phyloP scores from a whole-genome alignment of 2,329 filamentous ascomycete species.

The Lanzia echinophila region DNA sequence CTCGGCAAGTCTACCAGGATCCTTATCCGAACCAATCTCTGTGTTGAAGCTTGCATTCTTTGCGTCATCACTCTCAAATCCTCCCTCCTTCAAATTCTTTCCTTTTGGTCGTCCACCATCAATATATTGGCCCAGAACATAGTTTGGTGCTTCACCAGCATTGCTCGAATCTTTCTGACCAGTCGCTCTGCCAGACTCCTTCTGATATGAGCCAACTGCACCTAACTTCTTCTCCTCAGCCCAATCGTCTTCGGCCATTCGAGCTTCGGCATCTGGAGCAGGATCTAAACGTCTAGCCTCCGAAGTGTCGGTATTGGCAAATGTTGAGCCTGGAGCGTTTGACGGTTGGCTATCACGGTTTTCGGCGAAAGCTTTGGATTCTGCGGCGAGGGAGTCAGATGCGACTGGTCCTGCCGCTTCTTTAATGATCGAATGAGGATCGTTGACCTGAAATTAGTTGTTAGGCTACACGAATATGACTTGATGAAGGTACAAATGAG shows the following conservation, averaged over 20 bases:
- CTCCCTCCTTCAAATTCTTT: conserved; percentile 26
- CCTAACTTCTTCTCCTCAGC: conserved; percentile 21
- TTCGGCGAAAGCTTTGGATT: conserved; percentile 58
- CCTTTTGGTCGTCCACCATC: conserved; percentile 22
- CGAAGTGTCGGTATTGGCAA: conserved; percentile 50
- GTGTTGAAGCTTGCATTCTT: conserved; percentile 30
- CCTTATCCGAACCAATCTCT: conserved; percentile 42
- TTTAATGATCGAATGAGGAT: conserved; percentile 40
- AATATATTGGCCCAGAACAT: conserved; percentile 23
- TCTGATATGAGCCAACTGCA: conserved; percentile 11
- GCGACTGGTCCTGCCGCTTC: conserved; percentile 60
- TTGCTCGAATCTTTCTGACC: conserved; percentile 6
- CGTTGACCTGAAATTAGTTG: conserved; percentile 36
- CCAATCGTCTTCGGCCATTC: conserved; percentile 18
- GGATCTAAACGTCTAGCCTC: conserved; percentile 44
- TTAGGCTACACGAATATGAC: neutral
- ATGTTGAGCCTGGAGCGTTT: conserved; percentile 43
- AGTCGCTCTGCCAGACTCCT: conserved; percentile 9
- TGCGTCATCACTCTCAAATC: conserved; percentile 21
- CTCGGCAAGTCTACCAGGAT: conserved; percentile 42
- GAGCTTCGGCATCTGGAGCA: conserved; percentile 23
- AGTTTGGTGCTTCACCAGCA: conserved; percentile 22
- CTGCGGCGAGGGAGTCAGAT: conserved; percentile 67
- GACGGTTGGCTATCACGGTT: conserved; percentile 49
- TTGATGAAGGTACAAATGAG: neutral